Conservation (phyloP, 2,329 filamentous ascomycete genomes). For the Colletotrichum musae region DNA sequence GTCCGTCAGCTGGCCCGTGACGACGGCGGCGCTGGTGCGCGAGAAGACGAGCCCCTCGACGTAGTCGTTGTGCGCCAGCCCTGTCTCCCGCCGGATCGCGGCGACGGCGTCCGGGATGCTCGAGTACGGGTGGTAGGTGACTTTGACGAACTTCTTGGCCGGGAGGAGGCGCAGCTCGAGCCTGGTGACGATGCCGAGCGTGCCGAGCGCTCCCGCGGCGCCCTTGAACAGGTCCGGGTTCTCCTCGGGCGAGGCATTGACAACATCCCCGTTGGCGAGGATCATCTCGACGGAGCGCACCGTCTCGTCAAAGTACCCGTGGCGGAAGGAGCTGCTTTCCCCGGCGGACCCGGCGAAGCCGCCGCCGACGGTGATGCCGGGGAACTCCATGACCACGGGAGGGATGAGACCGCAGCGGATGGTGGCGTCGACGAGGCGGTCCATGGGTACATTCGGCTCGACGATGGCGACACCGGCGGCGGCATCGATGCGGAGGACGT, state of each 20-base stretch:
- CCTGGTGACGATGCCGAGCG: slow-evolving; percentile 75
- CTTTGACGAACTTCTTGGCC: slow-evolving; percentile 68
- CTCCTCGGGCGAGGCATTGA: slow-evolving; percentile 67
- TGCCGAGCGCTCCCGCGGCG: slow-evolving; percentile 76
- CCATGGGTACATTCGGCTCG: slow-evolving; percentile 80
- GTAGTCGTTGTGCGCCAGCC: slow-evolving; percentile 67
- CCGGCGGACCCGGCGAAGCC: slow-evolving; percentile 78
- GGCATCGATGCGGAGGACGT: slow-evolving; percentile 73
- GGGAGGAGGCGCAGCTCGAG: slow-evolving; percentile 72
- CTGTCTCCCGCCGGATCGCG: slow-evolving; percentile 61
- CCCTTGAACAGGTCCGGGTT: slow-evolving; percentile 74
- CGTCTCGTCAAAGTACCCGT: slow-evolving; percentile 76
- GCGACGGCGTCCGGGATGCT: slow-evolving; percentile 55
- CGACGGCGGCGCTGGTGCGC: slow-evolving; percentile 68
- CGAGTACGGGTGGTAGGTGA: slow-evolving; percentile 67
- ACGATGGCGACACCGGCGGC: slow-evolving; percentile 70
- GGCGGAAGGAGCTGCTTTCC: slow-evolving; percentile 77
- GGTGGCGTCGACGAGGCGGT: slow-evolving; percentile 71
- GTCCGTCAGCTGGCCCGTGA: slow-evolving; percentile 71
- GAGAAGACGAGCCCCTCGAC: slow-evolving; percentile 79
- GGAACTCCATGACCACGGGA: slow-evolving; percentile 79
- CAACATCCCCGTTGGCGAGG: slow-evolving; percentile 71
- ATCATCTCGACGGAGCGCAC: slow-evolving; percentile 76
- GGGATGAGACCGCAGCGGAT: slow-evolving; percentile 71
- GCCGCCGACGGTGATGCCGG: slow-evolving; percentile 79